These are phyloP conservation scores for Xerocomellus chrysenteron DNA, from an alignment of 768 basidiomycete genomes.

Conservation along the genomic window DNA sequence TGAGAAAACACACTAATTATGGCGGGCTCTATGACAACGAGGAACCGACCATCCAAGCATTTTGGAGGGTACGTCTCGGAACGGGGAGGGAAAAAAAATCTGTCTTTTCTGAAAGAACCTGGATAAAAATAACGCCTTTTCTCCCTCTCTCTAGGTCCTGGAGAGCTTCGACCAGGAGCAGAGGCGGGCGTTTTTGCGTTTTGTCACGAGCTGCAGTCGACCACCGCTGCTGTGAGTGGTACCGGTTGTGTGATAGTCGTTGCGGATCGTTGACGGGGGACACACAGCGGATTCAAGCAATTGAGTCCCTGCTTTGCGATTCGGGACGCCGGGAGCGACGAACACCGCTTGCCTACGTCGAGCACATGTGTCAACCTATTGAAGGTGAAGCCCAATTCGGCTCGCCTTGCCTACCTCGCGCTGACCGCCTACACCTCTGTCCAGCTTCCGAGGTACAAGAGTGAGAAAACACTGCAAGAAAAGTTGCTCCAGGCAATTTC, in stretches of 20 bases:
- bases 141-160: conserved; percentile 54
- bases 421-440: not conserved
- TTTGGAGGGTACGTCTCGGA: conserved; percentile 71
- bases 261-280: not conserved
- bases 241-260: not conserved
- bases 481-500: conserved; percentile 88
- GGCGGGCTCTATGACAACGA: conserved; percentile 75
- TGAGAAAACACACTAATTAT: conserved; percentile 74
- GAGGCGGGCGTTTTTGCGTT: conserved; percentile 73
- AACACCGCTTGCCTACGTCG: conserved; percentile 66
- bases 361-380: conserved; percentile 92
- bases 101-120: not conserved
- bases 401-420: not conserved
- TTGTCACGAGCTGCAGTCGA: conserved; percentile 90
- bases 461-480: conserved; percentile 58
- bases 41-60: conserved; percentile 68
- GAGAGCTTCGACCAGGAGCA: conserved; percentile 79
- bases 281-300: conserved; percentile 74
- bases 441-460: conserved; percentile 70
- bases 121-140: not conserved
- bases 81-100: not conserved
- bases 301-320: conserved; percentile 88
- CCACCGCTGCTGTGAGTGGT: conserved; percentile 76
- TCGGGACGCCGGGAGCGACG: conserved; percentile 73
- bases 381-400: conserved; percentile 51